Evolutionary conservation across 257 asterid genomes (phyloP).

Genomic region (Penstemon newberryi): DNA sequence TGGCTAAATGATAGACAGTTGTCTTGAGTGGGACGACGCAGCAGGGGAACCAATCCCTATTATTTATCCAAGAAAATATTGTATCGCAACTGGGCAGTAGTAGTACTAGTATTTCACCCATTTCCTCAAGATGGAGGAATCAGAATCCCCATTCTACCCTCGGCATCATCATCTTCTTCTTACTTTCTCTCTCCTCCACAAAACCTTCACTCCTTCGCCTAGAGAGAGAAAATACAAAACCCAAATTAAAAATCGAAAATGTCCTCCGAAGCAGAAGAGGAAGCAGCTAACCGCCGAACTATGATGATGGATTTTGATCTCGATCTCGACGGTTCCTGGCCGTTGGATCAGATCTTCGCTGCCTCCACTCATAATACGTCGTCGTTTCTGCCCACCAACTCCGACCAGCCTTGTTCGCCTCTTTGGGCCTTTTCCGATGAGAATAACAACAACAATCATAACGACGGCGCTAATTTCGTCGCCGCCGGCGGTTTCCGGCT

Average conservation of each 20-base stretch:
- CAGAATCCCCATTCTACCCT: constrained; percentile 42
- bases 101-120: constrained; percentile 32
- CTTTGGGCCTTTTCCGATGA: constrained; percentile 82
- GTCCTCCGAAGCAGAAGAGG: constrained; percentile 55
- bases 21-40: constrained; percentile 23
- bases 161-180: constrained; percentile 23
- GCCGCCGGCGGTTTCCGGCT: constrained; percentile 42
- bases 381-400: constrained; percentile 47
- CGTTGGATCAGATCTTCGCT: constrained; percentile 78
- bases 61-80: constrained; percentile 22
- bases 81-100: constrained; percentile 20
- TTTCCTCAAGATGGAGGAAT: constrained; percentile 36
- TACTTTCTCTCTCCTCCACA: constrained; percentile 42
- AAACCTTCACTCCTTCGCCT: constrained; percentile 16
- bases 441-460: constrained; percentile 28
- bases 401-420: constrained; percentile 79
- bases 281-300: constrained; percentile 29
- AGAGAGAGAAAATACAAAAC: constrained; percentile 29
- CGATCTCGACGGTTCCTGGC: constrained; percentile 70
- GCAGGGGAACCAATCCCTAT: constrained; percentile 33
- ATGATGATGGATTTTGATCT: constrained; percentile 75
- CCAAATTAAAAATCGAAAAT: constrained; percentile 15
- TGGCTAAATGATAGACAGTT: background rate
- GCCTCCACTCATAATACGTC: constrained; percentile 36
- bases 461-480: constrained; percentile 26